A percentile compares a stretch with the other conserved stretches of the same genome.
Conservation (phyloP, 768 basidiomycete genomes). For the Butyriboletus loyo region DNA sequence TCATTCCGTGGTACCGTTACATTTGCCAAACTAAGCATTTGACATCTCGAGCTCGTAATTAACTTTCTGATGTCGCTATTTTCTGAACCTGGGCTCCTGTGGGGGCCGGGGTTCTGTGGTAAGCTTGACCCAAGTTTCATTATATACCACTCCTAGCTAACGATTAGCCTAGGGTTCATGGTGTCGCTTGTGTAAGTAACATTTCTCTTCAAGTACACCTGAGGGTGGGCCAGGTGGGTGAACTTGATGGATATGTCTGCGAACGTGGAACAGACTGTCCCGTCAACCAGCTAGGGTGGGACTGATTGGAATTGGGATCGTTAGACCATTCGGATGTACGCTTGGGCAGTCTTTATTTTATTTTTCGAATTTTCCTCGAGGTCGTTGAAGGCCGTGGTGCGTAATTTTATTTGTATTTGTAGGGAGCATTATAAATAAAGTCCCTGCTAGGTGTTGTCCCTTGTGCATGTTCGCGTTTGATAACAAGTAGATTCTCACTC, state of each 20-base stretch:
- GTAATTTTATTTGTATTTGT: not conserved
- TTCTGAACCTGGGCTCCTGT: not conserved
- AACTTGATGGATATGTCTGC: not conserved
- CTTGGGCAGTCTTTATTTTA: constrained; percentile 11
- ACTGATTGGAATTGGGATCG: not conserved
- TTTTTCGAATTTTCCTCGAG: constrained; percentile 3
- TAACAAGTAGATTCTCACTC: not conserved
- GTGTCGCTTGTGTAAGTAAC: constrained; percentile 2
- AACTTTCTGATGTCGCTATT: not conserved
- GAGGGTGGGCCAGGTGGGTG: not conserved
- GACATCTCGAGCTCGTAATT: not conserved
- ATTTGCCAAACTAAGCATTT: not conserved
- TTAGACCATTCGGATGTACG: constrained; percentile 12
- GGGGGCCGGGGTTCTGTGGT: constrained; percentile 1
- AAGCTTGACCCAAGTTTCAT: not conserved
- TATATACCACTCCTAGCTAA: not conserved
- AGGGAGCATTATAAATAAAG: not conserved
- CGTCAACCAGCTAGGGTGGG: no score
- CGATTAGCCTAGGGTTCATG: not conserved
- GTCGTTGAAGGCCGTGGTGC: constrained; percentile 6
- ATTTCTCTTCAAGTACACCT: not conserved
- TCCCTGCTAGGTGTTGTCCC: not conserved
- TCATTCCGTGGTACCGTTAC: no score
- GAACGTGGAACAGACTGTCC: not conserved
- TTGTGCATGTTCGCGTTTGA: constrained; percentile 1